These are phyloP conservation scores for Aspergillus sp. DNA, from an alignment of 2,329 filamentous ascomycete genomes.

Conservation along the genomic window DNA sequence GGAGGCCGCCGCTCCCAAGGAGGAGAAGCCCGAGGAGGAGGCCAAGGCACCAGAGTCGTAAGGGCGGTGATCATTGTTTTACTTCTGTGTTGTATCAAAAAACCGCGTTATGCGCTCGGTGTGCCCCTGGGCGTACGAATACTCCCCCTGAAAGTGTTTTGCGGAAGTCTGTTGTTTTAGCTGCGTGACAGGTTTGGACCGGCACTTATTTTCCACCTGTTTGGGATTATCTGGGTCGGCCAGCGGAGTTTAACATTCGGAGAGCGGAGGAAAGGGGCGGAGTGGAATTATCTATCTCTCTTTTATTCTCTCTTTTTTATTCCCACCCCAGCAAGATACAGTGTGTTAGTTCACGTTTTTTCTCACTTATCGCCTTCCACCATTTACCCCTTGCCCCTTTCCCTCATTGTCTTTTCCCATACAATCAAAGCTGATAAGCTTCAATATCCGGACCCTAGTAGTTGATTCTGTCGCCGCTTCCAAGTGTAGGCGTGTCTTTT, in stretches of 20 bases:
- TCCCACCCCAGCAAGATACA: slow-evolving; percentile 42
- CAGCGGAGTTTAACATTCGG: slow-evolving; percentile 46
- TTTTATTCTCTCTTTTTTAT: slow-evolving; percentile 40
- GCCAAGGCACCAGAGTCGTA: slow-evolving; percentile 32
- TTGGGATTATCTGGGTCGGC: slow-evolving; percentile 38
- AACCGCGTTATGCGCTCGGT: slow-evolving; percentile 24
- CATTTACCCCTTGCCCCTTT: slow-evolving; percentile 12
- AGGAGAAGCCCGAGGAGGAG: slow-evolving; percentile 45
- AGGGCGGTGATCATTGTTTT: slow-evolving; percentile 18
- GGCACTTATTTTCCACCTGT: slow-evolving; percentile 36
- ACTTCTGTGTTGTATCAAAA: slow-evolving; percentile 29
- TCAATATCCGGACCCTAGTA: slow-evolving; percentile 19
- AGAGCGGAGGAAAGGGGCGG: slow-evolving; percentile 40
- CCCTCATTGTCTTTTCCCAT: slow-evolving; percentile 11
- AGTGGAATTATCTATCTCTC: slow-evolving; percentile 40
- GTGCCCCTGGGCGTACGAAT: slow-evolving; percentile 35
- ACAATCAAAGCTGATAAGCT: slow-evolving; percentile 14
- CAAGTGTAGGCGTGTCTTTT: not conserved
- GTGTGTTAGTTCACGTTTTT: slow-evolving; percentile 31
- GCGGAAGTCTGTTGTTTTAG: slow-evolving; percentile 37
- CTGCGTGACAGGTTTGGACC: slow-evolving; percentile 38
- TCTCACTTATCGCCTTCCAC: slow-evolving; percentile 24
- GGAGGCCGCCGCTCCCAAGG: slow-evolving; percentile 38
- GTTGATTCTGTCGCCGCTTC: slow-evolving; percentile 7
- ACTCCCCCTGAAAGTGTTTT: slow-evolving; percentile 32